Conservation (phyloP, 2,329 filamentous ascomycete genomes). For the Intubia oerlemansii region DNA sequence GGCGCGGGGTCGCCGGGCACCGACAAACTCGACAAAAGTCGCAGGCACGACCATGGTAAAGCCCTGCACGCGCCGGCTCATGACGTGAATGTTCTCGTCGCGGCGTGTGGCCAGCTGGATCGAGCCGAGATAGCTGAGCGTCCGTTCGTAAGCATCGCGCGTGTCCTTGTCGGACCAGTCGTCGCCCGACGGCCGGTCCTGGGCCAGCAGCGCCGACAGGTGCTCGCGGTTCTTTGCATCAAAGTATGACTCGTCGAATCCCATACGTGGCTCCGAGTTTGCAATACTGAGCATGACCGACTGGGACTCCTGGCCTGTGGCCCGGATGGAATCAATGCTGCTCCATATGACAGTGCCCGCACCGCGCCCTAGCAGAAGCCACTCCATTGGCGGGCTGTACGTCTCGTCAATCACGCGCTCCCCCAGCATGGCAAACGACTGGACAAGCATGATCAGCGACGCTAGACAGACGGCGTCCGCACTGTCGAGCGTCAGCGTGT, state of each 20-base stretch:
- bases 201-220: conserved; percentile 8
- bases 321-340: conserved; percentile 9
- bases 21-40: conserved; percentile 9
- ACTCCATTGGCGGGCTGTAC: conserved; percentile 10
- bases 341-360: conserved; percentile 11
- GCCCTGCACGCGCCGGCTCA: conserved; percentile 10
- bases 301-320: conserved; percentile 3
- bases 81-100: conserved; percentile 13
- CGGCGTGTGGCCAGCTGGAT: conserved; percentile 10
- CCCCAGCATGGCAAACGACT: conserved; percentile 10
- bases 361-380: conserved; percentile 8
- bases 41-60: conserved; percentile 10
- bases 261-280: conserved; percentile 8
- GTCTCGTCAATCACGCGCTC: conserved; percentile 10
- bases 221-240: conserved; percentile 8
- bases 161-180: conserved; percentile 9
- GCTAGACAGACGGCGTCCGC: conserved; percentile 11
- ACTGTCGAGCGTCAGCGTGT: conserved; percentile 7
- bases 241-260: conserved; percentile 11
- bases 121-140: conserved; percentile 11
- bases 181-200: conserved; percentile 7
- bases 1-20: conserved; percentile 9
- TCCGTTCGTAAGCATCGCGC: conserved; percentile 11
- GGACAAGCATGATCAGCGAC: conserved; percentile 10
- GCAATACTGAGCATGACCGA: conserved; percentile 7